These are phyloP conservation scores for Porphyrellus cyaneotinctus DNA, from an alignment of 768 basidiomycete species.

Conservation along the genomic window DNA sequence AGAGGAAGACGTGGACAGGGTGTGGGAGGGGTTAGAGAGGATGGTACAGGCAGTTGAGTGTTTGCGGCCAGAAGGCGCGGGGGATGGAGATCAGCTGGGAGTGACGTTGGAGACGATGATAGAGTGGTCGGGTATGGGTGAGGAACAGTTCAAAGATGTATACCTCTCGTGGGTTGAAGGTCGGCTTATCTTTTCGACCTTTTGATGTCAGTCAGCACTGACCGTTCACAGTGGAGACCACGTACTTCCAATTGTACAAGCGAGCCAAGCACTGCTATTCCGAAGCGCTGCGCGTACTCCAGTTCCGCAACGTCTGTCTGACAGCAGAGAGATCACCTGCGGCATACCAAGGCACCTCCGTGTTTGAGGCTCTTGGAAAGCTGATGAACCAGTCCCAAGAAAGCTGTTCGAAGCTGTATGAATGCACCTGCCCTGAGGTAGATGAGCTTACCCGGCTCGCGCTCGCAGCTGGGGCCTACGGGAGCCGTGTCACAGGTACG, in stretches of 20 bases:
- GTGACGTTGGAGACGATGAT: conserved; percentile 76
- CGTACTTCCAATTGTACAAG: conserved; percentile 78
- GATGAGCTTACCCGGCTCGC: conserved; percentile 66
- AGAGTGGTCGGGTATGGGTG: conserved; percentile 52
- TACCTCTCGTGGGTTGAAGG: conserved; percentile 81
- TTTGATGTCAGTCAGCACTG: background rate
- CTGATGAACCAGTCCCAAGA: conserved; percentile 79
- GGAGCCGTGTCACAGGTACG: conserved; percentile 77
- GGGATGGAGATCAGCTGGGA: conserved; percentile 47
- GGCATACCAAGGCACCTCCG: conserved; percentile 18
- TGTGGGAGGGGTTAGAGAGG: conserved; percentile 46
- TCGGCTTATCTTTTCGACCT: conserved; percentile 31
- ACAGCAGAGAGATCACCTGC: conserved; percentile 29
- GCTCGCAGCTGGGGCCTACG: conserved; percentile 67
- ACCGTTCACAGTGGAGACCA: conserved; percentile 54
- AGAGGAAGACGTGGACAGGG: conserved; percentile 39
- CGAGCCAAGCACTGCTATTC: conserved; percentile 77
- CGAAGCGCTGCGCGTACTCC: conserved; percentile 77
- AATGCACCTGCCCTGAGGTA: conserved; percentile 79
- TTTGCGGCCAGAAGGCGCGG: conserved; percentile 42
- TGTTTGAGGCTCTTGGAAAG: conserved; percentile 53
- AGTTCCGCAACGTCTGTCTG: conserved; percentile 69
- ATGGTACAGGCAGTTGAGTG: conserved; percentile 48
- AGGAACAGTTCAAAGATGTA: conserved; percentile 54
- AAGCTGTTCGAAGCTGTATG: conserved; percentile 64